Conservation (phyloP, 1,284 basidiomycete genomes). For the Microbotryum intermedium region DNA sequence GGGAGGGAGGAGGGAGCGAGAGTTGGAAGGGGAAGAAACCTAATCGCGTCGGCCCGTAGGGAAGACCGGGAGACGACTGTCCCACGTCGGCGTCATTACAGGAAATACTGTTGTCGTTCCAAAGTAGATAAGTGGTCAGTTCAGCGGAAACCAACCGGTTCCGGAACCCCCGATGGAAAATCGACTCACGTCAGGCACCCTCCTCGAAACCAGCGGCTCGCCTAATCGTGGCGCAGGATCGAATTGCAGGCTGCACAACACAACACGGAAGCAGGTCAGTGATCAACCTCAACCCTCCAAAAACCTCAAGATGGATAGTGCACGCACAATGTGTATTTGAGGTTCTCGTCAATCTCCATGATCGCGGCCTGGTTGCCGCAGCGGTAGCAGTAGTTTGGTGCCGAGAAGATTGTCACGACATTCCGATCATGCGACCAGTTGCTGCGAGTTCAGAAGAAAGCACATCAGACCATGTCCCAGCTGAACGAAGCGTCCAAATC, state of each 20-base stretch:
- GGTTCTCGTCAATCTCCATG: constrained; percentile 99
- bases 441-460: constrained; percentile 20
- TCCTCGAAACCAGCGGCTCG: constrained; percentile 92
- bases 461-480: neutral
- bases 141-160: too few species aligned
- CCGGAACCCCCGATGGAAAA: neutral
- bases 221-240: constrained; percentile 97
- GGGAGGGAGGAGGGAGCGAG: too few species aligned
- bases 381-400: constrained; percentile 92
- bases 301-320: neutral
- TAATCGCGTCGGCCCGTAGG: too few species aligned
- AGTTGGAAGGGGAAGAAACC: too few species aligned
- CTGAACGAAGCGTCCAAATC: too few species aligned
- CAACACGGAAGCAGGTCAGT: neutral
- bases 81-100: constrained; percentile 1
- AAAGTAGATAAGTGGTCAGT: too few species aligned
- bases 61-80: too few species aligned
- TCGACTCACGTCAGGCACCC: constrained; percentile 67
- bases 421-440: constrained; percentile 99
- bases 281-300: neutral
- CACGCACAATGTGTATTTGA: constrained; percentile 48
- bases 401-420: constrained; percentile 99
- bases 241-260: constrained; percentile 79
- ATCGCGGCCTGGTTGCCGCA: constrained; percentile 99
- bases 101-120: constrained; percentile 27